Conservation (phyloP, 225 moss, liverwort and hornwort species). For the Straminergon stramineum region DNA sequence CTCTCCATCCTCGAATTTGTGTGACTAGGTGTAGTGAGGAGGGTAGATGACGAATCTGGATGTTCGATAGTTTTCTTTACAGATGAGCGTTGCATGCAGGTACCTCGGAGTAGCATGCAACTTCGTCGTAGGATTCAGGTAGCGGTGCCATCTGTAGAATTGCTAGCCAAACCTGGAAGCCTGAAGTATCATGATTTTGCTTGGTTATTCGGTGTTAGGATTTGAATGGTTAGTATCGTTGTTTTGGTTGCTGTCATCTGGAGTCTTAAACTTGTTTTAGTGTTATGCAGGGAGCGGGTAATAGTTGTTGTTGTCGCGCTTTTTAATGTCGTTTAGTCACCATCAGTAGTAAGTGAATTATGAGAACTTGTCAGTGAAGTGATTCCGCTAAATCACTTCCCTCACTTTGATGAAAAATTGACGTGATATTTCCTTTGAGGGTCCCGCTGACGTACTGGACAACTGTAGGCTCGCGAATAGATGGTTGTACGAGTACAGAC, state of each 20-base stretch:
- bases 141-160: neutral
- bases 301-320: neutral
- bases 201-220: neutral
- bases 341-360: neutral
- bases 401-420: neutral
- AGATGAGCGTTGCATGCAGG: slow-evolving; percentile 61
- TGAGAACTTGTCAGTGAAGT: neutral
- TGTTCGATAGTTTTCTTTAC: slow-evolving; percentile 69
- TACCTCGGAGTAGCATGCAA: slow-evolving; percentile 44
- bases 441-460: neutral
- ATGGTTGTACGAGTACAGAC: neutral
- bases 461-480: neutral
- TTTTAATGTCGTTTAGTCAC: neutral
- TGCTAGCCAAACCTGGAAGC: neutral
- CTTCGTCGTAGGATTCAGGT: slow-evolving; percentile 8
- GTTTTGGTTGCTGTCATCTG: neutral
- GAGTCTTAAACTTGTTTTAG: neutral
- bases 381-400: neutral
- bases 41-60: slow-evolving; percentile 63
- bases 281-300: neutral
- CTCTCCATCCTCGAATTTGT: neutral
- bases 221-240: neutral
- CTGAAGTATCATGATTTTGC: neutral
- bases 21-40: slow-evolving; percentile 55
- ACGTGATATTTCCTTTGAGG: neutral